These are phyloP conservation scores for Ophiostoma sp. DNA, from an alignment of 2,329 filamentous ascomycete species.

Conservation along the genomic window DNA sequence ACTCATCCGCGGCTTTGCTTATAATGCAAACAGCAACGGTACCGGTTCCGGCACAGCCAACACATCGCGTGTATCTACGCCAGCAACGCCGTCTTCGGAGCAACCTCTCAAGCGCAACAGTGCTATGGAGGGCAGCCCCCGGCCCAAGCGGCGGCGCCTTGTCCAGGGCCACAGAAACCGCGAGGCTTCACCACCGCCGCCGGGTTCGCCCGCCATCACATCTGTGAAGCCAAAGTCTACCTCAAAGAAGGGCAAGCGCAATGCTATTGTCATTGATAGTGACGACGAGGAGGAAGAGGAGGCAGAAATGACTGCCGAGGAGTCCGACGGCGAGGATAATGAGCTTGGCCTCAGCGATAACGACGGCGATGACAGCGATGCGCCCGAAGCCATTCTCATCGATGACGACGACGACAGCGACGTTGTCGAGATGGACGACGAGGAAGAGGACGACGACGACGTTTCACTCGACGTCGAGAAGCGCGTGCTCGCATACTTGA, in stretches of 20 bases:
- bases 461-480: conserved; percentile 29
- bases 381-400: conserved; percentile 26
- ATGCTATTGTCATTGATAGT: background rate
- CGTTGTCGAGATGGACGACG: conserved; percentile 31
- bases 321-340: conserved; percentile 35
- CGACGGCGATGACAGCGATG: conserved; percentile 31
- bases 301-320: conserved; percentile 33
- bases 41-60: conserved; percentile 3
- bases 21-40: background rate
- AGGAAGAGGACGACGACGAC: conserved; percentile 33
- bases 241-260: background rate
- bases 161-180: conserved; percentile 29
- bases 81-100: conserved; percentile 22
- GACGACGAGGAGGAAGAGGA: conserved; percentile 27
- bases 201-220: conserved; percentile 22
- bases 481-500: conserved; percentile 71
- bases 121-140: conserved; percentile 23
- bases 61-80: conserved; percentile 21
- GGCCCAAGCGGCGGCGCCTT: conserved; percentile 31
- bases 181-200: conserved; percentile 19
- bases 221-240: background rate
- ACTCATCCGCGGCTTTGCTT: conserved; percentile 4
- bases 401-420: conserved; percentile 32
- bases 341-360: conserved; percentile 29
- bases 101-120: conserved; percentile 21